Base-by-base conservation (phyloP, 805 yeast species). In the Yamadazyma ubonensis region DNA sequence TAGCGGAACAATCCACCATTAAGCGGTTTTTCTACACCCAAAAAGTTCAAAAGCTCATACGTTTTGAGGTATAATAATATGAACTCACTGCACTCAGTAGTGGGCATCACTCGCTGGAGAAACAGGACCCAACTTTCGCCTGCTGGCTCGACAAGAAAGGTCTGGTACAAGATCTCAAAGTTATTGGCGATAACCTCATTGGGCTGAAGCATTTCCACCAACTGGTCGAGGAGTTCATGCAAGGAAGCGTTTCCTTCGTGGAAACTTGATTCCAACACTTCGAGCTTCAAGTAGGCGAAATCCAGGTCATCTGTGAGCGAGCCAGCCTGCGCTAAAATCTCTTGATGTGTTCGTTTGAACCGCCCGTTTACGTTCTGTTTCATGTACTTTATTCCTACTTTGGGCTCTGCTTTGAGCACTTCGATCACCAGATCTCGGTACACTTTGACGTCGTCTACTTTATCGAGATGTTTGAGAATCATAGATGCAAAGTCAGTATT, bases 71-170 rank as follows among this genome's bases (percentile, higher is more conserved):
- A 68, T 6, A 55, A 34, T 8, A 43, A 51, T 8, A 60, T 43
- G 20, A 66, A 55, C 2, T 51, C 55, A 19, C 45, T 48, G 30
- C 63, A 57, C 17, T 62, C 70, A 20, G 61, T 52, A 29, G 54
- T 45, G 17, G 48, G 49, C 35, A 52, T 43, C 21, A 59, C 52
- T 5, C 57, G 36, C 14, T 50, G 54, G 12, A 69, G 38, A 40
- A 55, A 69, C 27, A 65, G 70, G 7, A 59, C 44, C 73, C 73
- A 69, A n/a, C n/a, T n/a, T n/a, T n/a, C n/a, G n/a, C n/a, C n/a
- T n/a, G n/a, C n/a, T n/a, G n/a, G n/a, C n/a, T 66, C 68, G 6
- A 58, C 44, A 29, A 42, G 39, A 39, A 52, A 69, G 2, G 71
- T 58, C 8, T 50, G 41, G 31, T 45, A 43, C 9, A 67, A 44